These are phyloP conservation scores for Tetrahymena malaccensis DNA, from an alignment of 73 alveolate species.

Conservation along the genomic window DNA sequence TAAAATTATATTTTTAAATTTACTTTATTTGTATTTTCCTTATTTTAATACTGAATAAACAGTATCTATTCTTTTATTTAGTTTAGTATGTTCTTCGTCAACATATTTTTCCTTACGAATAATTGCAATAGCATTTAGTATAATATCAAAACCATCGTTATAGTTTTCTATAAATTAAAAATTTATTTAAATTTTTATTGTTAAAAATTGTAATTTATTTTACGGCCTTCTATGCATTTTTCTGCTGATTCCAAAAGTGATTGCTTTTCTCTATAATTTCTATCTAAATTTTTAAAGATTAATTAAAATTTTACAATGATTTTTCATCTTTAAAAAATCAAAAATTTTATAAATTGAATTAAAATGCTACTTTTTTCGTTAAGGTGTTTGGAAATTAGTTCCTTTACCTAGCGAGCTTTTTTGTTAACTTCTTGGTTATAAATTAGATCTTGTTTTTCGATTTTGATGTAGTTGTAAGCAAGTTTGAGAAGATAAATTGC, in stretches of 20 bases:
- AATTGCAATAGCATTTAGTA: background rate
- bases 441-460: background rate
- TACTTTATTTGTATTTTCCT: background rate
- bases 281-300: background rate
- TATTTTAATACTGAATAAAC: background rate
- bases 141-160: background rate
- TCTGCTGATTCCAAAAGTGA: background rate
- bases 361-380: background rate
- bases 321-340: too few relatives aligned
- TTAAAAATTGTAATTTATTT: background rate
- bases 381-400: background rate
- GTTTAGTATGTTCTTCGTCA: background rate
- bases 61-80: background rate
- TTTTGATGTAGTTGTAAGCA: background rate
- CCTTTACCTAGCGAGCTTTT: background rate
- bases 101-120: background rate
- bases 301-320: too few relatives aligned
- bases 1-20: background rate
- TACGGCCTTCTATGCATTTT: background rate
- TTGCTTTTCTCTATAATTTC: background rate
- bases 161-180: background rate
- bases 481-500: background rate
- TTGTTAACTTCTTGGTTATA: background rate
- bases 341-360: background rate
- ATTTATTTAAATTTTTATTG: background rate